Evolutionary conservation across 2,329 filamentous ascomycete genomes (phyloP).

Genomic region (Alternaria brassicae): DNA sequence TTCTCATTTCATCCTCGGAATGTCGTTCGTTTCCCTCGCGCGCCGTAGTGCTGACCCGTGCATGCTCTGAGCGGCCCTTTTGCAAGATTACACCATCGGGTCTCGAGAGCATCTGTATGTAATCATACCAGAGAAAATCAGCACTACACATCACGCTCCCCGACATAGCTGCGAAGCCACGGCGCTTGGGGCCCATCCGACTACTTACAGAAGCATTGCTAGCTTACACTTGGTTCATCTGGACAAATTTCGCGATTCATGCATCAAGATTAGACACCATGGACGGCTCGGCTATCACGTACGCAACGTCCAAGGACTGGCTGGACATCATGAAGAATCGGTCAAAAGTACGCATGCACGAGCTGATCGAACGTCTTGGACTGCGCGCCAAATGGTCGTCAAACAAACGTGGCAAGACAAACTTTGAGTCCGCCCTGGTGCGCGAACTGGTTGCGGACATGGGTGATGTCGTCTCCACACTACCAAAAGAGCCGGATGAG

Average conservation of each 20-base stretch:
- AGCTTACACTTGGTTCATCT: background rate
- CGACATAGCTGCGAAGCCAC: slow-evolving; percentile 2
- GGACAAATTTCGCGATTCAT: slow-evolving; percentile 12
- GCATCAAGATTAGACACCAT: slow-evolving; percentile 22
- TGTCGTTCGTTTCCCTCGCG: slow-evolving; percentile 10
- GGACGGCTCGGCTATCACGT: slow-evolving; percentile 37
- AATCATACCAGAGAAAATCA: slow-evolving; percentile 23
- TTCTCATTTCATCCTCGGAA: slow-evolving; percentile 7
- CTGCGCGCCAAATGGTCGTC: slow-evolving; percentile 47
- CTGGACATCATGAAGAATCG: slow-evolving; percentile 49
- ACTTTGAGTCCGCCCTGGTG: slow-evolving; percentile 46
- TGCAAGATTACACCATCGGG: slow-evolving; percentile 6
- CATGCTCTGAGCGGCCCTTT: background rate
- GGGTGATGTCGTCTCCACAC: slow-evolving; percentile 39
- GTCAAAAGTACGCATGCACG: slow-evolving; percentile 47
- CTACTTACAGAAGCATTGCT: background rate
- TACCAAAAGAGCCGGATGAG: slow-evolving; percentile 46
- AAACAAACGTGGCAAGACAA: slow-evolving; percentile 49
- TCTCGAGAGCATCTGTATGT: slow-evolving; percentile 21
- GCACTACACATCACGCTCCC: slow-evolving; percentile 17
- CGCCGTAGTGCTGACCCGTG: slow-evolving; percentile 1
- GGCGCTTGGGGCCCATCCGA: background rate
- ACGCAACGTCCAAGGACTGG: slow-evolving; percentile 47
- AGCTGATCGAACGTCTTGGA: slow-evolving; percentile 46
- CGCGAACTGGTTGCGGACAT: slow-evolving; percentile 46